Conservation (phyloP, 345 rosid species). For the Citrus mangshanensis region DNA sequence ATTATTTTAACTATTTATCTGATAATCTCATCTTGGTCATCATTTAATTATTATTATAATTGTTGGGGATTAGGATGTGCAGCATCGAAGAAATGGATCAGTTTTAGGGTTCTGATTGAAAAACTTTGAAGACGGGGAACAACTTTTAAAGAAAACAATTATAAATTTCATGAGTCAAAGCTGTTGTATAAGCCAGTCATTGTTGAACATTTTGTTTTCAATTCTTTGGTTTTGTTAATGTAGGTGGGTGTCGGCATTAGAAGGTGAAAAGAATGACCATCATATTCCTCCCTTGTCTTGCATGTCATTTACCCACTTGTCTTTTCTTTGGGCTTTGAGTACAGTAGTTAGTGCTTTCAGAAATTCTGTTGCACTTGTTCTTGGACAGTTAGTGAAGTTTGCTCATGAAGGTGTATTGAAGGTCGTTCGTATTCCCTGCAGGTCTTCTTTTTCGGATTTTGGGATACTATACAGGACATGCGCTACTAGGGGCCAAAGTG, state of each 20-base stretch:
- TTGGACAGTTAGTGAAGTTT: no score
- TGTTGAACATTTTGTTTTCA: neutral
- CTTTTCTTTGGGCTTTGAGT: neutral
- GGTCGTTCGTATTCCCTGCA: conserved; percentile 27
- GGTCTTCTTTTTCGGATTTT: conserved; percentile 77
- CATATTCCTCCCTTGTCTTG: neutral
- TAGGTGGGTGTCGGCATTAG: neutral
- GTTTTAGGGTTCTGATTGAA: neutral
- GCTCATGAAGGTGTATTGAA: neutral
- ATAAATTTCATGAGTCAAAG: neutral
- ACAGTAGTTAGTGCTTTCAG: neutral
- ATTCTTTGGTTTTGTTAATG: neutral
- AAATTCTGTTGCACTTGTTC: neutral
- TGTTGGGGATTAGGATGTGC: neutral
- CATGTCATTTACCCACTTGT: neutral
- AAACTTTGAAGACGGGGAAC: neutral
- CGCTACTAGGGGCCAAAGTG: conserved; percentile 94
- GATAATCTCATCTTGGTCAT: neutral
- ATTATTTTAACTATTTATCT: neutral
- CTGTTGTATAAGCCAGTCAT: neutral
- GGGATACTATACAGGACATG: conserved; percentile 88
- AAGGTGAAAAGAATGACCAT: neutral
- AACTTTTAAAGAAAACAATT: neutral
- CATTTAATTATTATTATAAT: neutral
- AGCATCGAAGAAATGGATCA: neutral